Conservation (phyloP, 352 stramenopile genomes). For the Phytophthora megakarya region DNA sequence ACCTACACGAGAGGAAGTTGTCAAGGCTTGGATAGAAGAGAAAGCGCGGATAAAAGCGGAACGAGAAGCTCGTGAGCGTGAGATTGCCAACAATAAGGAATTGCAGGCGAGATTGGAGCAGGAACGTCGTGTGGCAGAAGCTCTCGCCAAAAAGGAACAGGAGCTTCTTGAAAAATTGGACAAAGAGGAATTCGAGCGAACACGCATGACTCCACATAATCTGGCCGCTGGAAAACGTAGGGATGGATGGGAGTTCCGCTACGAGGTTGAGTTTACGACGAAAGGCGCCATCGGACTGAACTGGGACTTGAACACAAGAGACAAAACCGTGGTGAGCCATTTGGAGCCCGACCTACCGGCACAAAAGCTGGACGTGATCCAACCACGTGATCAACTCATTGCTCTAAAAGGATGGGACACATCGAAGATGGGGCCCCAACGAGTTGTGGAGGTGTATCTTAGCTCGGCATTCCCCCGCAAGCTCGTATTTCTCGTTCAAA, state of each 20-base stretch:
- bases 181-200: conserved; percentile 50
- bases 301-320: conserved; percentile 62
- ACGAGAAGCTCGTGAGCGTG: conserved; percentile 38
- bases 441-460: conserved; percentile 64
- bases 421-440: conserved; percentile 48
- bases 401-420: conserved; percentile 72
- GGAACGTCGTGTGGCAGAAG: conserved; percentile 37
- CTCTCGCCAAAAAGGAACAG: conserved; percentile 39
- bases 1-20: conserved; percentile 26
- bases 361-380: conserved; percentile 54
- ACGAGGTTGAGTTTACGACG: conserved; percentile 61
- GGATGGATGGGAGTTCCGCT: conserved; percentile 66
- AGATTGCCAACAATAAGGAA: conserved; percentile 39
- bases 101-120: conserved; percentile 41
- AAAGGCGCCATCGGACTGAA: conserved; percentile 68
- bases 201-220: conserved; percentile 62
- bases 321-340: conserved; percentile 62
- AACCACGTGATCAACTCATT: conserved; percentile 61
- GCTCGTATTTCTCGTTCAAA: conserved; percentile 56
- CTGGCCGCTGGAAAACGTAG: conserved; percentile 40
- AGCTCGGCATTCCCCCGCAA: conserved; percentile 44
- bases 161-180: conserved; percentile 43
- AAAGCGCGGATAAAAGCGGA: conserved; percentile 36
- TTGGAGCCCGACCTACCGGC: conserved; percentile 59
- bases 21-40: conserved; percentile 45